A percentile compares a stretch with the other conserved stretches of the same genome.
phyloP scores from a whole-genome alignment of 805 yeast genomes.

The Candida bentonensis region DNA sequence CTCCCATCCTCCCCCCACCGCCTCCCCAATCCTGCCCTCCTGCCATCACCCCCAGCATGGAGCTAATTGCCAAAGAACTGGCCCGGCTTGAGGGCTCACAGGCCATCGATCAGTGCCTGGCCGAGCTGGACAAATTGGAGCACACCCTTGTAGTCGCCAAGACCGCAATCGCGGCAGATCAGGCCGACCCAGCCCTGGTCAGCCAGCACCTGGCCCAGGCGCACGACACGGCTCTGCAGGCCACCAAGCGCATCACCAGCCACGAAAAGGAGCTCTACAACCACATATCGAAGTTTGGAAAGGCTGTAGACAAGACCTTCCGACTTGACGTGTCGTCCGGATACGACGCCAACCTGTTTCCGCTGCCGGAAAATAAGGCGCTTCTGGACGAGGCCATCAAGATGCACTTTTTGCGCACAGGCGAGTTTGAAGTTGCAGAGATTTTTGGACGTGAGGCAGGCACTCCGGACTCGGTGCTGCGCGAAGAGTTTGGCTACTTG shows the following conservation, averaged over 20 bases:
- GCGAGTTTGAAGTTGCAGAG: constrained; percentile 27
- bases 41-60: background rate
- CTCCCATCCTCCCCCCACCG: background rate
- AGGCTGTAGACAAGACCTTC: constrained; percentile 18
- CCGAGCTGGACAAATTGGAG: background rate
- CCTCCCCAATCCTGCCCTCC: background rate
- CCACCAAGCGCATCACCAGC: background rate
- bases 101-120: background rate
- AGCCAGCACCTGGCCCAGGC: background rate
- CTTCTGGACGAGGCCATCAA: constrained; percentile 29
- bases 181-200: background rate
- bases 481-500: constrained; percentile 28
- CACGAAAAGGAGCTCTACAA: constrained; percentile 18
- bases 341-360: constrained; percentile 11
- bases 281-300: constrained; percentile 16
- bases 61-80: background rate
- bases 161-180: background rate
- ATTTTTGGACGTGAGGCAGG: constrained; percentile 18
- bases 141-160: background rate
- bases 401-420: constrained; percentile 33
- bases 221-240: constrained; percentile 14
- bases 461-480: constrained; percentile 9
- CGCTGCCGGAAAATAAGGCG: constrained; percentile 5
- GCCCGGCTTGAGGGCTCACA: background rate
- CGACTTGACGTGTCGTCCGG: constrained; percentile 14